A percentile compares a stretch with the other conserved stretches of the same genome.
phyloP scores from a whole-genome alignment of 176 grass and related monocot species.

The Ananas comosus region DNA sequence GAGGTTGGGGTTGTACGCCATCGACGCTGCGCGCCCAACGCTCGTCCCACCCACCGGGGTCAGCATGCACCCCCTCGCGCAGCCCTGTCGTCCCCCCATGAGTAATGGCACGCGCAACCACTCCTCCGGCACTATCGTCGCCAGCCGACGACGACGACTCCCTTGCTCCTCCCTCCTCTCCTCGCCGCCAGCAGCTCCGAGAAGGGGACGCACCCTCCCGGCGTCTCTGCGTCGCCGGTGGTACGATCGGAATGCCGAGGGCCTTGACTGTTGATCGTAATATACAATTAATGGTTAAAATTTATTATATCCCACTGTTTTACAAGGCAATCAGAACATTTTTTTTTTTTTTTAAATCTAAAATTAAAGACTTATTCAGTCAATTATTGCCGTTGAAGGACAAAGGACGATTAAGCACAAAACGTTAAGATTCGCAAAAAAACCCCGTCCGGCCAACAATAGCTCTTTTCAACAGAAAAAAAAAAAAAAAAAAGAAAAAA shows the following conservation, averaged over 20 bases:
- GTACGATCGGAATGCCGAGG: neutral
- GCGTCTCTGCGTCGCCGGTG: constrained; percentile 15
- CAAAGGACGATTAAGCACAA: no score
- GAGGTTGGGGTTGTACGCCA: constrained; percentile 83
- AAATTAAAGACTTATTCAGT: no score
- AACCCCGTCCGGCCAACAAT: no score
- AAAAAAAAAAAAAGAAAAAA: no score
- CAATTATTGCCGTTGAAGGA: no score
- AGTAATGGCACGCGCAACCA: constrained; percentile 79
- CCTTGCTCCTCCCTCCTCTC: no score
- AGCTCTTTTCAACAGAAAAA: no score
- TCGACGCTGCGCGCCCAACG: constrained; percentile 88
- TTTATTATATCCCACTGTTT: neutral
- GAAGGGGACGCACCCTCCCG: constrained; percentile 10
- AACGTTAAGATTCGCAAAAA: no score
- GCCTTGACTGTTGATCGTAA: neutral
- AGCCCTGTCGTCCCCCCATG: constrained; percentile 84
- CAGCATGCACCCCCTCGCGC: constrained; percentile 86
- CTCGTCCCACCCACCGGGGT: constrained; percentile 48
- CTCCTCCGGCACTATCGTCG: constrained; percentile 48
- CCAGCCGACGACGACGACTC: no score
- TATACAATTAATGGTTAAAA: neutral
- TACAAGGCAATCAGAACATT: neutral
- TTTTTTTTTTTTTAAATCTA: no score
- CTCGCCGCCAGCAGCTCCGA: neutral